phyloP scores from a whole-genome alignment of 306 rosid species.

The Aeschynomene evenia region DNA sequence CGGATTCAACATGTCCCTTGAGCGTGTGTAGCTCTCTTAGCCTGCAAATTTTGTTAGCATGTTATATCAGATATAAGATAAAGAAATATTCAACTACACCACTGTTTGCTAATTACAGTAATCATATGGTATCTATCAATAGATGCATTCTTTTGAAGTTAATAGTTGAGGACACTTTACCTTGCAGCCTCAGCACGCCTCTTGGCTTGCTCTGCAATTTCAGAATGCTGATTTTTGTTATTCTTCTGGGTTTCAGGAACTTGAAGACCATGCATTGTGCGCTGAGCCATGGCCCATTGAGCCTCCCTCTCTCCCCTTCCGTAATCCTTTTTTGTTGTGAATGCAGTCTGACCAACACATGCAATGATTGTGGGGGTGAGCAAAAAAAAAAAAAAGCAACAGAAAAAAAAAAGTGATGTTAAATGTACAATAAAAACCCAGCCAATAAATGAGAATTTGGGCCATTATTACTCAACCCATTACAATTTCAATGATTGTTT shows the following conservation, averaged over 20 bases:
- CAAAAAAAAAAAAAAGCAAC: not conserved
- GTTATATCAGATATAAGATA: not conserved
- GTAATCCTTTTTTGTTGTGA: constrained; percentile 60
- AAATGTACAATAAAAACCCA: too few species aligned
- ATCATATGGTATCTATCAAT: not conserved
- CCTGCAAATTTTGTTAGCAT: constrained; percentile 38
- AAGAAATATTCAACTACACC: constrained; percentile 4
- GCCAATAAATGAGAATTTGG: too few species aligned
- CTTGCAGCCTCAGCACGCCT: constrained; percentile 70
- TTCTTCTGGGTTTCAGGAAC: constrained; percentile 25
- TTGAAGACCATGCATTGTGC: constrained; percentile 59
- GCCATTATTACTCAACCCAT: too few species aligned
- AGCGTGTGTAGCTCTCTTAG: constrained; percentile 61
- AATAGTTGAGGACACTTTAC: constrained; percentile 12
- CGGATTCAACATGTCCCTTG: constrained; percentile 61
- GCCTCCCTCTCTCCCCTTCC: constrained; percentile 71
- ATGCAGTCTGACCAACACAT: constrained; percentile 52
- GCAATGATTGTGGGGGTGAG: not conserved
- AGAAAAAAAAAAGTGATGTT: not conserved
- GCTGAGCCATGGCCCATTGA: constrained; percentile 61
- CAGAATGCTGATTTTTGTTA: constrained; percentile 42
- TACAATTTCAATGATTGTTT: too few species aligned
- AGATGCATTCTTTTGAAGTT: not conserved
- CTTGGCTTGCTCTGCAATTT: constrained; percentile 64
- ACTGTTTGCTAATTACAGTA: not conserved